These are phyloP conservation scores for Podochytrium sp. DNA, from an alignment of 192 early-diverging fungal species.

Conservation along the genomic window DNA sequence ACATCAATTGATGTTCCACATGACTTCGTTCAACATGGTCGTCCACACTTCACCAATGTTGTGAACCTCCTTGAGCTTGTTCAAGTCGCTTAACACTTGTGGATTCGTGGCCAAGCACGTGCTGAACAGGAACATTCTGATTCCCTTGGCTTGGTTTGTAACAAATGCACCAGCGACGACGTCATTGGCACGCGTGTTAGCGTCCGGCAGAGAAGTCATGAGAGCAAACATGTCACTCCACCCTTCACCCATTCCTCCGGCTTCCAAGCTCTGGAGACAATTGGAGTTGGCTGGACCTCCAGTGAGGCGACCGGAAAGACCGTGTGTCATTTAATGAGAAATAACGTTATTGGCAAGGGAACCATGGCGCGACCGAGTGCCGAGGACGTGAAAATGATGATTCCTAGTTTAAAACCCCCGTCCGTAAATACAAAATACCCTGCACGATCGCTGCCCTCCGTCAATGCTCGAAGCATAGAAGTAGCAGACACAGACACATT, in stretches of 20 bases:
- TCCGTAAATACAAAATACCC: too few species aligned
- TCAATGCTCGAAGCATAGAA: too few species aligned
- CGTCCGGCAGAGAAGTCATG: constrained; percentile 38
- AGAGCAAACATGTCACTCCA: constrained; percentile 60
- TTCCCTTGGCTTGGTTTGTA: not conserved
- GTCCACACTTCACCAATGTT: constrained; percentile 68
- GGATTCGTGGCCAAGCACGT: constrained; percentile 44
- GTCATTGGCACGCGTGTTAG: constrained; percentile 46
- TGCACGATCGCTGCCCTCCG: too few species aligned
- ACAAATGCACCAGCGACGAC: constrained; percentile 48
- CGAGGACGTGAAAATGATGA: not conserved
- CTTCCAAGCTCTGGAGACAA: constrained; percentile 57
- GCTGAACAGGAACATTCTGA: constrained; percentile 43
- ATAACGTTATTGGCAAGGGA: constrained; percentile 53
- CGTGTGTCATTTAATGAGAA: constrained; percentile 67
- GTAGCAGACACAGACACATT: too few species aligned
- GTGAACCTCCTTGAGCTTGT: constrained; percentile 52
- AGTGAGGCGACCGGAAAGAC: constrained; percentile 66
- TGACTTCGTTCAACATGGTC: constrained; percentile 43
- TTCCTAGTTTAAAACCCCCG: too few species aligned
- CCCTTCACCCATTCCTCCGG: constrained; percentile 73
- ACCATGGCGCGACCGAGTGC: constrained; percentile 57
- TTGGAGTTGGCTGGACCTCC: constrained; percentile 68
- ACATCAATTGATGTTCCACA: constrained; percentile 14
- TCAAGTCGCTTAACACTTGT: constrained; percentile 20